A percentile compares a stretch with the other conserved stretches of the same genome.
phyloP scores from a whole-genome alignment of 345 rosid species.

The Abelmoschus esculentus region DNA sequence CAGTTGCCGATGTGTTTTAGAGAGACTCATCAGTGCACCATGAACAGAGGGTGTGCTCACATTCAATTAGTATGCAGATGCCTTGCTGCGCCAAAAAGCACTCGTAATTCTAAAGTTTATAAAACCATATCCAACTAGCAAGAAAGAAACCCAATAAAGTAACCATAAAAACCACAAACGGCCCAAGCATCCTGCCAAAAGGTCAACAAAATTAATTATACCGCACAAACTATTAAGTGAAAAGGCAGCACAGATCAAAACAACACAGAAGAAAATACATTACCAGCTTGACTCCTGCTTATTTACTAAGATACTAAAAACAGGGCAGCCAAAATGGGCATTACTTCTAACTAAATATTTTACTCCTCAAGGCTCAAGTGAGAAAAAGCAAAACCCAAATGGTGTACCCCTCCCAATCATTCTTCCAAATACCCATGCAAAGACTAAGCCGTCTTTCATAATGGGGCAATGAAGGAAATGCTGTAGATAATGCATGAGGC shows the following conservation, averaged over 20 bases:
- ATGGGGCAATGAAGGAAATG: conserved; percentile 18
- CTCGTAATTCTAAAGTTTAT: conserved; percentile 21
- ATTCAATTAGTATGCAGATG: conserved; percentile 20
- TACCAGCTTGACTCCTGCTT: conserved; percentile 41
- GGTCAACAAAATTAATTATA: conserved; percentile 28
- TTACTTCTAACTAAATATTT: conserved; percentile 23
- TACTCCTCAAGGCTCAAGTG: conserved; percentile 24
- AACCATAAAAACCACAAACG: conserved; percentile 36
- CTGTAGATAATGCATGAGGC: conserved; percentile 19
- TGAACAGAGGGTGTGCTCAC: conserved; percentile 16
- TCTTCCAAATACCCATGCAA: conserved; percentile 30
- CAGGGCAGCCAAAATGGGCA: conserved; percentile 26
- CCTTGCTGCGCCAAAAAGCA: conserved; percentile 30
- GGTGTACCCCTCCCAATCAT: conserved; percentile 18
- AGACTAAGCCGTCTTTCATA: conserved; percentile 16
- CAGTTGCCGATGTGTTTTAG: not conserved
- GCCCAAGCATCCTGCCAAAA: conserved; percentile 55
- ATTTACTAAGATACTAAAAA: conserved; percentile 28
- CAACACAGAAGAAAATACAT: conserved; percentile 16
- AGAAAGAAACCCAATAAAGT: conserved; percentile 36
- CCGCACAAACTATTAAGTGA: conserved; percentile 13
- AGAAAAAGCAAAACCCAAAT: conserved; percentile 24
- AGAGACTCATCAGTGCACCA: conserved; percentile 12
- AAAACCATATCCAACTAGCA: conserved; percentile 34
- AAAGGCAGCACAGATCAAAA: conserved; percentile 18